Evolutionary conservation across 169 alveolate genomes (phyloP).

Genomic region (Cryptosporidium bovis): DNA sequence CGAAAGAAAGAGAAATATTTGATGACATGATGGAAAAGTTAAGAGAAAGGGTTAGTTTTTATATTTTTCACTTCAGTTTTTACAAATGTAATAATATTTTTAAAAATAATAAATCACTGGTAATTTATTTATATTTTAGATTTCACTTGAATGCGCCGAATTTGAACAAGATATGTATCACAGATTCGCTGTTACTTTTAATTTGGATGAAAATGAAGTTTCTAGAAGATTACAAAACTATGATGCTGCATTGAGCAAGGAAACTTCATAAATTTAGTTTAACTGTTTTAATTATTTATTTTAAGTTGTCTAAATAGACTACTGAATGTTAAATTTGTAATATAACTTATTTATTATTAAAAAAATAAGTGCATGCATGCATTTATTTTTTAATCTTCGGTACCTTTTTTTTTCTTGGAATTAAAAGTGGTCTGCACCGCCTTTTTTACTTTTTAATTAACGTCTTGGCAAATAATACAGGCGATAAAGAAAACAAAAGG

Average conservation of each 20-base stretch:
- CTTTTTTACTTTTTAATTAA: background rate
- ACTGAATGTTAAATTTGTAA: too few relatives aligned
- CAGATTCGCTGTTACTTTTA: conserved; percentile 64
- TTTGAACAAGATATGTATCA: conserved; percentile 67
- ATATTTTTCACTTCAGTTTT: background rate
- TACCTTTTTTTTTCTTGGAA: too few relatives aligned
- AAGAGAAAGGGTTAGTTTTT: conserved; percentile 57
- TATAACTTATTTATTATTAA: too few relatives aligned
- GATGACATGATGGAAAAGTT: conserved; percentile 56
- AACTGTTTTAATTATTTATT: background rate
- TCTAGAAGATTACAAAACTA: conserved; percentile 47
- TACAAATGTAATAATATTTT: background rate
- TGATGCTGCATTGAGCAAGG: conserved; percentile 21
- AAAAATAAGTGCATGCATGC: background rate
- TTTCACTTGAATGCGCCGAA: conserved; percentile 51
- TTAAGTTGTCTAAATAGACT: background rate
- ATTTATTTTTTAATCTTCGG: background rate
- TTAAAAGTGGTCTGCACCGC: background rate
- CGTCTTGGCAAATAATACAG: background rate
- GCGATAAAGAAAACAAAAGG: background rate
- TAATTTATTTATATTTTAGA: conserved; percentile 5
- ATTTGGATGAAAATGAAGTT: conserved; percentile 69
- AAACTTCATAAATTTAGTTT: background rate
- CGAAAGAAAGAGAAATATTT: conserved; percentile 63
- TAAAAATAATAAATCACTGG: background rate